phyloP scores from a whole-genome alignment of 2,329 filamentous ascomycete species.

The Fusarium liriodendri region DNA sequence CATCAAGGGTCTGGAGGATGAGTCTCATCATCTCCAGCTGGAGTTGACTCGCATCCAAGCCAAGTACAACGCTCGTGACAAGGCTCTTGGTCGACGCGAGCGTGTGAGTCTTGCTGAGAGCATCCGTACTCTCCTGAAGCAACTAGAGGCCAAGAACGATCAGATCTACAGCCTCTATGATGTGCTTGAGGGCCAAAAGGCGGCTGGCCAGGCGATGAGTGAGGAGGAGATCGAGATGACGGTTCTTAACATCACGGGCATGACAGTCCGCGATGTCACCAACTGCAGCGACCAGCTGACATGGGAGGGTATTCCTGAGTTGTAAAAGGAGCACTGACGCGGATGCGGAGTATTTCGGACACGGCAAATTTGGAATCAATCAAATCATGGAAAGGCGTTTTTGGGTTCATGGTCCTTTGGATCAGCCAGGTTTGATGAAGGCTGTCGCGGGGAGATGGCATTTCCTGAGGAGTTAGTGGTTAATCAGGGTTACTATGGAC shows the following conservation, averaged over 20 bases:
- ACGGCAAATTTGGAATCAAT: constrained; percentile 26
- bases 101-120: constrained; percentile 70
- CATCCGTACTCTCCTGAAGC: constrained; percentile 70
- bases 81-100: constrained; percentile 72
- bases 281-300: constrained; percentile 53
- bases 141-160: constrained; percentile 78
- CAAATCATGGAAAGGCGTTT: constrained; percentile 39
- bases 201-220: constrained; percentile 70
- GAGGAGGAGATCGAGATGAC: constrained; percentile 74
- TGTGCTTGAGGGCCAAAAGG: constrained; percentile 83
- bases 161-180: constrained; percentile 88
- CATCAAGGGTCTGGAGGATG: constrained; percentile 84
- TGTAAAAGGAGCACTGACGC: constrained; percentile 21
- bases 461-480: constrained; percentile 38
- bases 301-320: constrained; percentile 54
- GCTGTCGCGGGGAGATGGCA: constrained; percentile 39
- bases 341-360: constrained; percentile 21
- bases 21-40: constrained; percentile 80
- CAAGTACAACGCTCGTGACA: constrained; percentile 74
- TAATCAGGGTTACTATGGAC: constrained; percentile 8
- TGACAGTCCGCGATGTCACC: constrained; percentile 56
- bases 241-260: constrained; percentile 64
- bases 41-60: constrained; percentile 72
- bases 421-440: constrained; percentile 16
- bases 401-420: constrained; percentile 32